These are phyloP conservation scores for Rhizopus arrhizus DNA, from an alignment of 371 early-diverging fungal genomes.

Conservation along the genomic window DNA sequence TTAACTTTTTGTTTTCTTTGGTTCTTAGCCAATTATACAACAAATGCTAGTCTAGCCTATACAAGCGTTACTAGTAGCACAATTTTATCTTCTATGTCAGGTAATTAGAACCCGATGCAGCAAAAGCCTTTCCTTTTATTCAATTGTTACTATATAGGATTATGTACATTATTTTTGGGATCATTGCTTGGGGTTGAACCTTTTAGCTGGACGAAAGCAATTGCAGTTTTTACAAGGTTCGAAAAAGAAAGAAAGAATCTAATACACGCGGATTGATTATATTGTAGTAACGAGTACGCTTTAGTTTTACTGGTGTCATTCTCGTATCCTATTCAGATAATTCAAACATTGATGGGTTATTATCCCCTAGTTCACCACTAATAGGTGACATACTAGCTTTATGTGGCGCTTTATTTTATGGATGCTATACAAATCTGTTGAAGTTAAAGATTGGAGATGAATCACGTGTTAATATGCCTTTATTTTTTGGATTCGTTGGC, in stretches of 20 bases:
- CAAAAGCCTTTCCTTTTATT: not conserved
- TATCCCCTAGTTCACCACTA: constrained; percentile 61
- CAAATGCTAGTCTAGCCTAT: constrained; percentile 70
- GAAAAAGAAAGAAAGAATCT: not conserved
- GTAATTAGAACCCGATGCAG: constrained; percentile 9
- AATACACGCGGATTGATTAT: not conserved
- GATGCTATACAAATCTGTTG: constrained; percentile 75
- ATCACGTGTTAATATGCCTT: constrained; percentile 70
- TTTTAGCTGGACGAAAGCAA: constrained; percentile 56
- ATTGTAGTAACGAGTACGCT: not conserved
- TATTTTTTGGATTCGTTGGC: constrained; percentile 86
- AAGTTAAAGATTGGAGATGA: constrained; percentile 74
- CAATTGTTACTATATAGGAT: constrained; percentile 30
- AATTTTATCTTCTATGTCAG: constrained; percentile 72
- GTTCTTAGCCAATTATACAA: constrained; percentile 72
- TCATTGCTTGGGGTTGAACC: constrained; percentile 65
- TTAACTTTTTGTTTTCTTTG: constrained; percentile 71
- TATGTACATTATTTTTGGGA: constrained; percentile 79
- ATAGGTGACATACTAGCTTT: constrained; percentile 76
- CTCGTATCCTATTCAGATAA: constrained; percentile 58
- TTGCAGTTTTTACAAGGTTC: constrained; percentile 63
- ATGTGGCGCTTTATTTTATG: constrained; percentile 77
- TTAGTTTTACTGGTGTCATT: constrained; percentile 61
- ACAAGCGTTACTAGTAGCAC: constrained; percentile 76
- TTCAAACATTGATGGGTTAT: constrained; percentile 40